Conservation (phyloP, 495 filamentous ascomycete genomes). For the Podospora sp. region DNA sequence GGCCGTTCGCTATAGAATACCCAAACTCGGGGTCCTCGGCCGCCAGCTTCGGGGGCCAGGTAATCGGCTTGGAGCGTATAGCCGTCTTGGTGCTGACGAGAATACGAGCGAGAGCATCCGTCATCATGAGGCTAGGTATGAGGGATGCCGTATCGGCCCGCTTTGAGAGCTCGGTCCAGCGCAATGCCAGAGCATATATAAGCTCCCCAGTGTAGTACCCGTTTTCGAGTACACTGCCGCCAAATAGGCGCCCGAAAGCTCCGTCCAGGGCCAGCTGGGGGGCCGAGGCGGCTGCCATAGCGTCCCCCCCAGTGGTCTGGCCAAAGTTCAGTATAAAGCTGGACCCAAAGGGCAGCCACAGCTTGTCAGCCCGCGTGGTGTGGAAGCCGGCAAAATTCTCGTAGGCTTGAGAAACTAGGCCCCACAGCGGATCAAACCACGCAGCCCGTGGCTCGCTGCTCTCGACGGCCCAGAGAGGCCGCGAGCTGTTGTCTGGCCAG, state of each 20-base stretch:
- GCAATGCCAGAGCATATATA: background rate
- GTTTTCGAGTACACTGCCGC: no score
- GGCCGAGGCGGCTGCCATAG: background rate
- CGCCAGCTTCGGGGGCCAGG: background rate
- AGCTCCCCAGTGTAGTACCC: background rate
- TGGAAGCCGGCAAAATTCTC: background rate
- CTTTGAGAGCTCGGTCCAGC: background rate
- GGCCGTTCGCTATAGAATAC: no score
- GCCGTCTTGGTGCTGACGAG: conserved; percentile 13
- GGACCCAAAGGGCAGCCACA: background rate
- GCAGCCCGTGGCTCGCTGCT: no score
- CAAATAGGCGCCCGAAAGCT: background rate
- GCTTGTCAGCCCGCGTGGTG: background rate
- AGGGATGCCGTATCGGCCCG: background rate
- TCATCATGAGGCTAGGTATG: conserved; percentile 8
- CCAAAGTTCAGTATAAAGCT: no score
- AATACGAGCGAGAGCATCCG: background rate
- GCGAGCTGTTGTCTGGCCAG: background rate
- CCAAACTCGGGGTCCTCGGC: background rate
- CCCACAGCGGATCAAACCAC: background rate
- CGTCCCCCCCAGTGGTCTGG: background rate
- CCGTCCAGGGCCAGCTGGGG: background rate
- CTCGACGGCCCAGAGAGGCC: conserved; percentile 13
- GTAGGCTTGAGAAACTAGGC: background rate
- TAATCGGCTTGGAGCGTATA: background rate